phyloP scores from a whole-genome alignment of 192 early-diverging fungal genomes.

The Entomortierella lignicola region DNA sequence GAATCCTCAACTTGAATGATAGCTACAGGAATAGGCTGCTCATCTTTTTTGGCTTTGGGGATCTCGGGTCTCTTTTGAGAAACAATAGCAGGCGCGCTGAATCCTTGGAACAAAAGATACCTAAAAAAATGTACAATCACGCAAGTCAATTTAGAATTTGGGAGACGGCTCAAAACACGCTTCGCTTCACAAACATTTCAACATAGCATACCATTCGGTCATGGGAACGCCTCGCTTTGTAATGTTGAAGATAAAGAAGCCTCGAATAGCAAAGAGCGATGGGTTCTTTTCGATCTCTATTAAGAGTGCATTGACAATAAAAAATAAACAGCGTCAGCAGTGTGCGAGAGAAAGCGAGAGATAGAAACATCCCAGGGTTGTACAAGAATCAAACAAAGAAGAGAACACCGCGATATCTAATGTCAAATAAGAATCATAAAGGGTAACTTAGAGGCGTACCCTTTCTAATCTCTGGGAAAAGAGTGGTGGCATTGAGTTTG shows the following conservation, averaged over 20 bases:
- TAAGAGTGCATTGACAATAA: not conserved
- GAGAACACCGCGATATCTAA: not conserved
- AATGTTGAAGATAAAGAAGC: slow-evolving; percentile 49
- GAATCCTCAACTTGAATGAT: slow-evolving; percentile 51
- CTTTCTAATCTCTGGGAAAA: slow-evolving; percentile 53
- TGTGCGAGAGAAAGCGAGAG: too few species aligned
- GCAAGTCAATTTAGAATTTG: not conserved
- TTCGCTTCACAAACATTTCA: not conserved
- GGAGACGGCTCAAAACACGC: not conserved
- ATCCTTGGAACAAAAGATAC: slow-evolving; percentile 46
- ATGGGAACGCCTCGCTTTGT: slow-evolving; percentile 40
- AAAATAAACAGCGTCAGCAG: not conserved
- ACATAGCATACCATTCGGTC: slow-evolving; percentile 36
- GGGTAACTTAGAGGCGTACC: slow-evolving; percentile 6
- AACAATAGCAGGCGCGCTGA: slow-evolving; percentile 36
- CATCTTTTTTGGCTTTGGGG: slow-evolving; percentile 48
- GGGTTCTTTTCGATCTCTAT: slow-evolving; percentile 48
- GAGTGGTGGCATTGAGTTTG: slow-evolving; percentile 50
- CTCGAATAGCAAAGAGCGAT: slow-evolving; percentile 41
- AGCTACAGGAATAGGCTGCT: slow-evolving; percentile 47
- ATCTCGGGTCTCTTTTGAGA: slow-evolving; percentile 49
- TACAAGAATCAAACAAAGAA: not conserved
- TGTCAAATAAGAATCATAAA: not conserved
- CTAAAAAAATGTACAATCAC: slow-evolving; percentile 9
- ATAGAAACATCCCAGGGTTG: not conserved